Conservation (phyloP, 345 rosid genomes). For the Corchorus olitorius region DNA sequence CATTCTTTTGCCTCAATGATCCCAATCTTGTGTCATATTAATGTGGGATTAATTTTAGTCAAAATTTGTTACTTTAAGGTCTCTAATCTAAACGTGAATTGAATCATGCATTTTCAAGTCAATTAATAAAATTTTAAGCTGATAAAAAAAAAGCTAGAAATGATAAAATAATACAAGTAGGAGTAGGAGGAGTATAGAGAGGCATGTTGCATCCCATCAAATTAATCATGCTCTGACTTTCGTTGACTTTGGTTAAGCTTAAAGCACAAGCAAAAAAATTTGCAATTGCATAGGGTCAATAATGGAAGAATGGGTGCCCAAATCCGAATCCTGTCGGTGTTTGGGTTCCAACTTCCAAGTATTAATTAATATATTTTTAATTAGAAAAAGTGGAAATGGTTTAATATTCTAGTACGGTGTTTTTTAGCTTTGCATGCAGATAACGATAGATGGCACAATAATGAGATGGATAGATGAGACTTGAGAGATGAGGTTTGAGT, state of each 20-base stretch:
- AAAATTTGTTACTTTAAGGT: too few species aligned
- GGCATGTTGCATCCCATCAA: background rate
- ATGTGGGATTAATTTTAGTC: too few species aligned
- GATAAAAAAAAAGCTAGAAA: background rate
- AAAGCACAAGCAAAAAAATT: too few species aligned
- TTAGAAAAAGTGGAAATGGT: background rate
- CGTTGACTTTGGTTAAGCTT: background rate
- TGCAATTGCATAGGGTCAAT: background rate
- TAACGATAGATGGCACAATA: constrained; percentile 37
- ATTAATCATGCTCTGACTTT: too few species aligned
- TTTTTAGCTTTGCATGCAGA: constrained; percentile 33
- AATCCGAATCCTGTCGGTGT: background rate
- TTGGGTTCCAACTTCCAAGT: background rate
- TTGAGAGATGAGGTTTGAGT: constrained; percentile 20
- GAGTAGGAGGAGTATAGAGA: background rate
- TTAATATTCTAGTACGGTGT: constrained; percentile 13
- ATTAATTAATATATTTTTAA: too few species aligned
- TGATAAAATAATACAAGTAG: background rate
- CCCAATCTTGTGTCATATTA: too few species aligned
- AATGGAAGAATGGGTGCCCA: background rate
- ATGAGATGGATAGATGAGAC: constrained; percentile 21
- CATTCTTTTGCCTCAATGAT: too few species aligned
- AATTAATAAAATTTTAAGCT: background rate
- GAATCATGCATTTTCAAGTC: too few species aligned
- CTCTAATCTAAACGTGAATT: too few species aligned